These are phyloP conservation scores for Tubosaeta sp. DNA, from an alignment of 768 basidiomycete genomes.

Conservation along the genomic window DNA sequence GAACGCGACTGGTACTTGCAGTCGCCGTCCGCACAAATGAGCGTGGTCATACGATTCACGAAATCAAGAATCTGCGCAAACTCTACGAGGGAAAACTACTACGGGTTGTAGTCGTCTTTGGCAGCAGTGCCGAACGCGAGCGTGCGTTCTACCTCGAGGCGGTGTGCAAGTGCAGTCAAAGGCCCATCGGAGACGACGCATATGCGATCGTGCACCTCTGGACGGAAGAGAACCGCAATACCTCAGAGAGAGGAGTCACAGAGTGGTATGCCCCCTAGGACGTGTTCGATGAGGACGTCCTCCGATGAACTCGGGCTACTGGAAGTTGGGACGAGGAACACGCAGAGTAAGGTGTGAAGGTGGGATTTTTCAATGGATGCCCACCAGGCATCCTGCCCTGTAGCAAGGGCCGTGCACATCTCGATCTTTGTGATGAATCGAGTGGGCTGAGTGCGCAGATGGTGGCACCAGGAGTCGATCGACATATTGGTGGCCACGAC, in stretches of 20 bases:
- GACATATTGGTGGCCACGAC: slow-evolving; percentile 3
- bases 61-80: slow-evolving; percentile 7
- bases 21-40: slow-evolving; percentile 6
- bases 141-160: slow-evolving; percentile 10
- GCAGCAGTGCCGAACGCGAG: not conserved
- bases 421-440: slow-evolving; percentile 9
- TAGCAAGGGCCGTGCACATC: slow-evolving; percentile 3
- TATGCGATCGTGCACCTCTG: slow-evolving; percentile 9
- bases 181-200: not conserved
- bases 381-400: not conserved
- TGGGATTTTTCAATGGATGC: not conserved
- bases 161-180: not conserved
- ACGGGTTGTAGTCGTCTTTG: not conserved
- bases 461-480: slow-evolving; percentile 5
- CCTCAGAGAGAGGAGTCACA: slow-evolving; percentile 1
- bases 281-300: not conserved
- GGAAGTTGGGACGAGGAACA: not conserved
- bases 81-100: not conserved
- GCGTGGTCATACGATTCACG: slow-evolving; percentile 1
- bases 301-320: not conserved
- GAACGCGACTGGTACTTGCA: slow-evolving; percentile 13
- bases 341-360: slow-evolving; percentile 6
- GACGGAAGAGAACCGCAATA: slow-evolving; percentile 2
- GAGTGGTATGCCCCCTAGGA: slow-evolving; percentile 2
- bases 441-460: not conserved